These are phyloP conservation scores for Blumeria graminis DNA, from an alignment of 2,329 filamentous ascomycete genomes.

Conservation along the genomic window DNA sequence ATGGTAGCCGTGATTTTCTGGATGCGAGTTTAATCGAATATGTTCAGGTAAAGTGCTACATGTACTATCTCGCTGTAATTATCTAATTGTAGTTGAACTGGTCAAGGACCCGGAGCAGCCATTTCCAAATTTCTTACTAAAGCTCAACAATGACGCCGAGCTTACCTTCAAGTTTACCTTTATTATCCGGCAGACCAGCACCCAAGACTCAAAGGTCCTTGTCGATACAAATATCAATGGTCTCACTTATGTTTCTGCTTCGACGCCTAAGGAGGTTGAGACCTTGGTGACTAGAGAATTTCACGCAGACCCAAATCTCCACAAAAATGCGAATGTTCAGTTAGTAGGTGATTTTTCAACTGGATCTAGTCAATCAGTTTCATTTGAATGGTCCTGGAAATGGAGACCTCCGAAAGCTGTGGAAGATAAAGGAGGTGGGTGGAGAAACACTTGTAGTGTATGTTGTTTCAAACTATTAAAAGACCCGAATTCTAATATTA, in stretches of 20 bases:
- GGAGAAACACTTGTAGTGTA: slow-evolving; percentile 87
- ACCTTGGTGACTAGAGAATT: slow-evolving; percentile 89
- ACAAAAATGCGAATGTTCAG: slow-evolving; percentile 91
- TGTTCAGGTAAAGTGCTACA: slow-evolving; percentile 42
- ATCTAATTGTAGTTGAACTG: slow-evolving; percentile 4
- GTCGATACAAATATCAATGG: slow-evolving; percentile 63
- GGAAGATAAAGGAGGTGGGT: slow-evolving; percentile 73
- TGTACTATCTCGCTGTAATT: neutral
- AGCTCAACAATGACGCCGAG: slow-evolving; percentile 75
- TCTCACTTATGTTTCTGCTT: slow-evolving; percentile 78
- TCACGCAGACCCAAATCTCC: slow-evolving; percentile 85
- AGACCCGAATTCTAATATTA: slow-evolving; percentile 6
- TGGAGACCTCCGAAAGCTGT: slow-evolving; percentile 70
- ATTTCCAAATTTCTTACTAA: slow-evolving; percentile 55
- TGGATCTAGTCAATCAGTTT: slow-evolving; percentile 55
- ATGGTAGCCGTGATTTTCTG: slow-evolving; percentile 43
- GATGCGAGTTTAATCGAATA: slow-evolving; percentile 69
- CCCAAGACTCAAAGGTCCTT: slow-evolving; percentile 23
- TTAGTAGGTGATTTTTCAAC: slow-evolving; percentile 84
- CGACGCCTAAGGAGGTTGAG: slow-evolving; percentile 67
- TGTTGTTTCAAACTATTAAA: slow-evolving; percentile 11
- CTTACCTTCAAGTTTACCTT: slow-evolving; percentile 86
- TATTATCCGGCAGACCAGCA: slow-evolving; percentile 35
- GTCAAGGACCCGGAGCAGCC: slow-evolving; percentile 51
- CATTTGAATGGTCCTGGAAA: slow-evolving; percentile 91